Base-by-base conservation (phyloP, 257 asterid genomes). In the Plantago ovata region DNA sequence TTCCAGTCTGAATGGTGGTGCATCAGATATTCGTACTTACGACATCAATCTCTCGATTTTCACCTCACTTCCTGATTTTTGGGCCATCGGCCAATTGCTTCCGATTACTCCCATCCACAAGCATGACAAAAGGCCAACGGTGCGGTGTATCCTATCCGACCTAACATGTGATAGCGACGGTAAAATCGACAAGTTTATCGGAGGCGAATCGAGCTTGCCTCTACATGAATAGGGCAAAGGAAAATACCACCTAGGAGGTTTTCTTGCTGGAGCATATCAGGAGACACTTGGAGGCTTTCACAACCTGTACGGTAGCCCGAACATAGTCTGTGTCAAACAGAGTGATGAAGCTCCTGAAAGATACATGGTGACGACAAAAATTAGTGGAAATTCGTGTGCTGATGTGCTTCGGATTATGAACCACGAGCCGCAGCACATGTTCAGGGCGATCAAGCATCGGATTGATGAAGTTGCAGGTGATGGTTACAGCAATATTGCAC, bases 241-340 rank as follows among this genome's bases (percentile, higher is more conserved):
- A 0, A 48, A 62, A 1, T 80, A 85, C 61, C 80, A 74, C 65
- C 52, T 85, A 18, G 95, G 92, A 22, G 83, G 80, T 84, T 83
- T 85, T 60, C 66, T 80, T 10, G 95, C 92, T 3, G 92, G 95
- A 69, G 95, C 95, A 47, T 85, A 85, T 57, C 80, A 82, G 75
- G 92, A 85, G 65, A 88, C 92, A 0, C 72, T 85, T 1, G 95
- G 92, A 0, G 95, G 86, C n/a, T 63, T 78, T 20, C 95, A 85
- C 66, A 85, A 85, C 77, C 68, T 85, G 32, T 85, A 82, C 41
- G 95, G 86, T 6, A 86, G 84, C 7, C 86, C 95, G 0, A 80
- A 88, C 13, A 79, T 80, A 1, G 75, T 80, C 18, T 86, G 79
- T 0, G 86, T 85, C 0, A 48, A 50, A 1, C 95, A 83, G 55